A percentile compares a stretch with the other conserved stretches of the same genome.
These are phyloP conservation scores for Penicillium subrubescens DNA, from an alignment of 495 filamentous ascomycete species.

Conservation along the genomic window DNA sequence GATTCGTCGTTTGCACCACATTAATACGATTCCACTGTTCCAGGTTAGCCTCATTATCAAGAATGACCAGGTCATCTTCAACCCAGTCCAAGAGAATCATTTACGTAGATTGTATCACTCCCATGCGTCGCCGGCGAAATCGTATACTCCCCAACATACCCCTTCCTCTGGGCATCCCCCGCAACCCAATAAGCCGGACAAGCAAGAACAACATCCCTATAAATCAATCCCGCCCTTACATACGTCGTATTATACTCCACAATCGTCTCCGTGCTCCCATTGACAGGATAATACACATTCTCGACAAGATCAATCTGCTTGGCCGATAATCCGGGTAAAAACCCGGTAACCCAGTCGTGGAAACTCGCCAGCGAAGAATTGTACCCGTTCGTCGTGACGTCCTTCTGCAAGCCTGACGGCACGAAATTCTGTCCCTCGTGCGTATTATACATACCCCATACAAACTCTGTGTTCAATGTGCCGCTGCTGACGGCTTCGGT, in stretches of 20 bases:
- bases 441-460: conserved; percentile 59
- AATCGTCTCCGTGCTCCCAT: conserved; percentile 46
- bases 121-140: conserved; percentile 62
- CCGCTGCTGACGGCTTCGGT: conserved; percentile 41
- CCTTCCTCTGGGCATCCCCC: conserved; percentile 38
- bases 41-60: not conserved
- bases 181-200: conserved; percentile 63
- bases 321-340: conserved; percentile 48
- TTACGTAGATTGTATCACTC: conserved; percentile 59
- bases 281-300: conserved; percentile 46
- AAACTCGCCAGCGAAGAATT: conserved; percentile 51
- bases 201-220: conserved; percentile 59
- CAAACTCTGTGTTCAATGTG: conserved; percentile 47
- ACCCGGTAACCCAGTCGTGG: conserved; percentile 51
- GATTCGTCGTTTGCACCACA: conserved; percentile 52
- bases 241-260: conserved; percentile 47
- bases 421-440: conserved; percentile 64
- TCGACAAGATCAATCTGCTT: conserved; percentile 41
- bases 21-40: conserved; percentile 60
- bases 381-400: conserved; percentile 35
- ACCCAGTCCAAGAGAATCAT: conserved; percentile 9
- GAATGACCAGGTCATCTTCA: not conserved
- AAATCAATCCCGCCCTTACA: conserved; percentile 55
- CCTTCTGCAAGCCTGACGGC: conserved; percentile 46
- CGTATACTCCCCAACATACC: conserved; percentile 60